Percentiles rank a stretch among this genome's conserved stretches.
Evolutionary conservation across 129 eudicot genomes (phyloP).

Genomic region (Flaveria robusta): DNA sequence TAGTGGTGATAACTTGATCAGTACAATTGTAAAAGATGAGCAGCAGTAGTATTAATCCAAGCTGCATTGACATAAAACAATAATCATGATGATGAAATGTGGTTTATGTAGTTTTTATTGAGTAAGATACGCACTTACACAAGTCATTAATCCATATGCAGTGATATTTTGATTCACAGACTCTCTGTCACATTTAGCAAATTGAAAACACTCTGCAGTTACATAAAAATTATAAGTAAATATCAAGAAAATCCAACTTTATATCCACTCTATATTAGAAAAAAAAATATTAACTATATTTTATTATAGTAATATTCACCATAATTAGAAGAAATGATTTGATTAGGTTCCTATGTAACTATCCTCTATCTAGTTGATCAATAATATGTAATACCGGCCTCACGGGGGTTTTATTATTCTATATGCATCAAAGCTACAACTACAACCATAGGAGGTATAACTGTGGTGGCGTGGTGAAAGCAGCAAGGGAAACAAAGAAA

Average conservation of each 20-base stretch:
- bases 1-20: conserved; percentile 63
- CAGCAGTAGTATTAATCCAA: conserved; percentile 57
- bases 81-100: neutral
- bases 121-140: conserved; percentile 62
- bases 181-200: conserved; percentile 68
- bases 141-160: conserved; percentile 74
- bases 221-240: conserved; percentile 11
- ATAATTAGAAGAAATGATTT: too few species aligned
- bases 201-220: conserved; percentile 65
- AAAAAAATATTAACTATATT: neutral
- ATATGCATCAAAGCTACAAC: too few species aligned
- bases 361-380: too few species aligned
- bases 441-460: too few species aligned
- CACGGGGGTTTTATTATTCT: too few species aligned
- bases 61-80: conserved; percentile 44
- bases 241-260: neutral
- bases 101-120: neutral
- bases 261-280: neutral
- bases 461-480: too few species aligned
- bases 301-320: neutral
- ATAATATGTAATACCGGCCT: too few species aligned
- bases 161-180: conserved; percentile 77
- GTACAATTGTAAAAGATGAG: conserved; percentile 85
- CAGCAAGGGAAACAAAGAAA: too few species aligned
- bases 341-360: too few species aligned